Conservation (phyloP, 306 rosid species). For the Cucurbita maxima region DNA sequence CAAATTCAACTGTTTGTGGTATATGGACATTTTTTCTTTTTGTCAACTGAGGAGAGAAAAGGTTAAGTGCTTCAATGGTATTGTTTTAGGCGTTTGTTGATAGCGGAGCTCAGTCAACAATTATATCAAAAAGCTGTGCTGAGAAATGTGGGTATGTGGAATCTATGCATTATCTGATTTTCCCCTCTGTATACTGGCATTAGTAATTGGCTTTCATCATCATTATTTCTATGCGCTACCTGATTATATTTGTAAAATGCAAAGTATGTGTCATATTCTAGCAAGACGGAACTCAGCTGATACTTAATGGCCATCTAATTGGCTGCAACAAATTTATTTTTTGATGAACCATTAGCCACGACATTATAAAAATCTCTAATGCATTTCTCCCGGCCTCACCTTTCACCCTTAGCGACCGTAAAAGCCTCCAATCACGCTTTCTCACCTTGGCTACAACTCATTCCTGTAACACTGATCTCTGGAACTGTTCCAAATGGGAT, state of each 20-base stretch:
- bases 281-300: neutral
- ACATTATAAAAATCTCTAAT: neutral
- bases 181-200: neutral
- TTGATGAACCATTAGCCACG: neutral
- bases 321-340: neutral
- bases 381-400: too few relatives aligned
- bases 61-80: neutral
- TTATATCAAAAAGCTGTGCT: slow-evolving; percentile 92
- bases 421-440: too few relatives aligned
- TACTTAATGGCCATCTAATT: neutral
- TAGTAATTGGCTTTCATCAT: neutral
- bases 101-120: slow-evolving; percentile 98
- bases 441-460: too few relatives aligned
- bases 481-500: too few relatives aligned
- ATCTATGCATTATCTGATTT: neutral
- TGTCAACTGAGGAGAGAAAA: neutral
- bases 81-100: slow-evolving; percentile 87
- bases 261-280: neutral
- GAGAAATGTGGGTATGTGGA: slow-evolving; percentile 84
- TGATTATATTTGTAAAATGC: slow-evolving; percentile 1
- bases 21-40: neutral
- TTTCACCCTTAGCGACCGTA: too few relatives aligned
- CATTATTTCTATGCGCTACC: neutral
- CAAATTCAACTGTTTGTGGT: neutral
- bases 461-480: too few relatives aligned